phyloP scores from a whole-genome alignment of 108 stramenopile species.

The Skeletonema potamos region DNA sequence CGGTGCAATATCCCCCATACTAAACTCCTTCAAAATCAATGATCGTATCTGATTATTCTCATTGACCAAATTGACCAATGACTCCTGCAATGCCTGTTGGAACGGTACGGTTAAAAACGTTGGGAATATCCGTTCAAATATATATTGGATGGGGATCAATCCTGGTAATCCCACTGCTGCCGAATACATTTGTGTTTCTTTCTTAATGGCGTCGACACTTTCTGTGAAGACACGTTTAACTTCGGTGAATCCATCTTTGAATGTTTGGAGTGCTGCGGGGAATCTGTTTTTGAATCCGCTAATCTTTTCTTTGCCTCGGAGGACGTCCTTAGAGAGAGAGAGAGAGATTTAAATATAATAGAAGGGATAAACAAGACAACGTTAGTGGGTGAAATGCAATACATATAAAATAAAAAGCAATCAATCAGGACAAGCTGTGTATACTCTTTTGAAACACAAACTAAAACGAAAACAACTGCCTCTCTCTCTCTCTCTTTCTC shows the following conservation, averaged over 20 bases:
- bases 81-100: slow-evolving; percentile 39
- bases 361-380: too few species aligned
- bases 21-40: slow-evolving; percentile 37
- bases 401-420: neutral
- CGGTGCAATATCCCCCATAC: slow-evolving; percentile 41
- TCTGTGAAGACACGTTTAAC: slow-evolving; percentile 47
- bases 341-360: too few species aligned
- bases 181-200: slow-evolving; percentile 49
- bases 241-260: slow-evolving; percentile 43
- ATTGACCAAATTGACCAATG: slow-evolving; percentile 29
- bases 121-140: slow-evolving; percentile 54
- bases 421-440: too few species aligned
- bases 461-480: slow-evolving; percentile 3
- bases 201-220: slow-evolving; percentile 59
- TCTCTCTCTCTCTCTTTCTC: neutral
- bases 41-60: slow-evolving; percentile 44
- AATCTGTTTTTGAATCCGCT: slow-evolving; percentile 44
- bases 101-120: slow-evolving; percentile 37
- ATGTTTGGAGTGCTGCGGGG: slow-evolving; percentile 43
- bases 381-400: too few species aligned
- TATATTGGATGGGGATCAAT: slow-evolving; percentile 59
- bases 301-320: slow-evolving; percentile 38
- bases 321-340: too few species aligned
- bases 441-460: too few species aligned
- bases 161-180: slow-evolving; percentile 40